These are phyloP conservation scores for Geranium incanum DNA, from an alignment of 441 rosid species.

Conservation along the genomic window DNA sequence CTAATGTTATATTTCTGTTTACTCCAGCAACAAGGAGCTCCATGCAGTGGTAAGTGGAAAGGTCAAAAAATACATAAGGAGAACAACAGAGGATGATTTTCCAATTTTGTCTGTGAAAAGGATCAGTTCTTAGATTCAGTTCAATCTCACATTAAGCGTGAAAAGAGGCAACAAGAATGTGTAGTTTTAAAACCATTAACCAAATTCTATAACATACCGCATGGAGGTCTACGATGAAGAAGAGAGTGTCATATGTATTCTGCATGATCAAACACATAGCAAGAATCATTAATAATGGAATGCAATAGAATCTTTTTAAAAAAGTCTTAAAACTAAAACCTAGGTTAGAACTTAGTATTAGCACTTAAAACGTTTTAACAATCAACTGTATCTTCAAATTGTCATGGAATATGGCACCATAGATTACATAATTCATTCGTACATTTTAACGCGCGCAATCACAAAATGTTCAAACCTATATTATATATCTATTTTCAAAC, in stretches of 20 bases:
- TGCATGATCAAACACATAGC: conserved; percentile 33
- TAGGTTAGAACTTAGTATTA: neutral
- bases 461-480: neutral
- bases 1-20: neutral
- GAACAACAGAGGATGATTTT: neutral
- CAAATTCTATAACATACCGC: conserved; percentile 48
- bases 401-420: neutral
- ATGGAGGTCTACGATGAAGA: conserved; percentile 78
- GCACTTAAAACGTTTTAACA: neutral
- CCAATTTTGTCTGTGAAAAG: neutral
- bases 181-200: conserved; percentile 2
- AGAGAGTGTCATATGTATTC: conserved; percentile 75
- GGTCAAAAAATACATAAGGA: neutral
- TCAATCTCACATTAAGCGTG: neutral
- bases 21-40: neutral
- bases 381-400: neutral
- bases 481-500: neutral
- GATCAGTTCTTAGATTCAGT: neutral
- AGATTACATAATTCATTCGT: neutral
- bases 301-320: neutral
- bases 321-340: neutral
- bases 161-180: neutral
- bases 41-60: neutral
- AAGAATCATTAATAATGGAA: conserved; percentile 9
- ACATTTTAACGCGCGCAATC: neutral